Evolutionary conservation across 768 basidiomycete species (phyloP), one percentile per base, ranked within the genome.

Genomic region (Dioszegia hungarica): DNA sequence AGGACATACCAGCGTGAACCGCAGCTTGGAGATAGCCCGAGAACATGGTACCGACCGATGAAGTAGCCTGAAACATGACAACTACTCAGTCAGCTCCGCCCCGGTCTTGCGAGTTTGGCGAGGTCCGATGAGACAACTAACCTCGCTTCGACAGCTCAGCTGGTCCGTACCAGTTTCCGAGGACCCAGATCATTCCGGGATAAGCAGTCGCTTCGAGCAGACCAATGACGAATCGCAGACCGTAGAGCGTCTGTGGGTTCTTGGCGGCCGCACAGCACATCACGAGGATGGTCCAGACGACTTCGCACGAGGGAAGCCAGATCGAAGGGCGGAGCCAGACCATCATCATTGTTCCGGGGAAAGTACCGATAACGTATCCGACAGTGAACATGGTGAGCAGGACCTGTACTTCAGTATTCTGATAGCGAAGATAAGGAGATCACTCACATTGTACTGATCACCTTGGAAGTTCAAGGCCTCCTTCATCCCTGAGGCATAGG

Each of bases 401-500:
- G 17, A 62, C 48, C n/a, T n/a, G n/a, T n/a, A n/a, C n/a, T n/a
- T n/a, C n/a, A n/a, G n/a, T n/a, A n/a, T n/a, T n/a, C n/a, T n/a
- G n/a, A n/a, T n/a, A n/a, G n/a, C n/a, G n/a, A n/a, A n/a, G n/a
- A n/a, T n/a, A n/a, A n/a, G n/a, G n/a, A n/a, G n/a, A n/a, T n/a
- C n/a, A n/a, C n/a, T n/a, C n/a, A n/a, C n/a, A 12, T 59, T 63
- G 43, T 65, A 65, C 48, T 68, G 50, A 34, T 66, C 59, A 8
- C 64, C 64, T 25, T 51, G 40, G 29, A 69, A 55, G 54, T 63
- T 38, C 22, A 69, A 53, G 27, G 54, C 64, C 33, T 66, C 67
- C 31, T 64, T 59, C 61, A 69, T 63, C 14, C 68, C 68, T 6
- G 57, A 56, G 0, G 59, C 64, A 44, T 64, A 59, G 39, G 57